Evolutionary conservation across 306 rosid genomes (phyloP), one percentile per base, ranked within the genome.

Genomic region (Oxytropis ochrocephala): DNA sequence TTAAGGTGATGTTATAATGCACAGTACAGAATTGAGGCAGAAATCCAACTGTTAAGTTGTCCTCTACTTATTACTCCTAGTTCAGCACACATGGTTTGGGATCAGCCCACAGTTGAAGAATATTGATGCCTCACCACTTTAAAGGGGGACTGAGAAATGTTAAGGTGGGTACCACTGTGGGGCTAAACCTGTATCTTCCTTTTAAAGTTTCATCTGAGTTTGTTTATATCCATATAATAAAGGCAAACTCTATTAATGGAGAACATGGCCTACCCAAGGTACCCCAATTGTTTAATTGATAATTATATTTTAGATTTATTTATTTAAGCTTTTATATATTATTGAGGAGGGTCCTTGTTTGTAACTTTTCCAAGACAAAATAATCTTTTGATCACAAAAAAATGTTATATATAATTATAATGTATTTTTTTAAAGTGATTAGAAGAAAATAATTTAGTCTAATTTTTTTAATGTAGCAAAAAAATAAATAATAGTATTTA

Each of bases 91-190:
- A 64, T 48, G 64, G 65, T 30, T 74, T 62, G 50, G 55, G 54
- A 39, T 18, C 70, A 62, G 64, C 78, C 46, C 60, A 51, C 59
- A 7, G 67, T 35, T 55, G 30, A 54, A 54, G 46, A 57, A 71
- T 11, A 4, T 33, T 57, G 67, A 70, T 57, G 10, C 70, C 44
- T 14, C 55, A 42, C 42, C 52, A 13, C 64, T 70, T 5, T 12
- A 21, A 53, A 53, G 14, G 19, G 47, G 38, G 24, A 39, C 11
- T 3, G 2, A 14, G 32, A 49, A 48, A 49, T 21, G 54, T 10
- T 10, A 13, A 24, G 46, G 46, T 39, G 64, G 62, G 78, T 51
- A 41, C 55, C 19, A 44, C 21, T 0, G 24, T 55, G 55, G 27
- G 46, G 32, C 33, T 17, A 39, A 50, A 36, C 12, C 6, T 50